Base-by-base conservation (phyloP, 345 rosid species). In the Citrus hindsii region DNA sequence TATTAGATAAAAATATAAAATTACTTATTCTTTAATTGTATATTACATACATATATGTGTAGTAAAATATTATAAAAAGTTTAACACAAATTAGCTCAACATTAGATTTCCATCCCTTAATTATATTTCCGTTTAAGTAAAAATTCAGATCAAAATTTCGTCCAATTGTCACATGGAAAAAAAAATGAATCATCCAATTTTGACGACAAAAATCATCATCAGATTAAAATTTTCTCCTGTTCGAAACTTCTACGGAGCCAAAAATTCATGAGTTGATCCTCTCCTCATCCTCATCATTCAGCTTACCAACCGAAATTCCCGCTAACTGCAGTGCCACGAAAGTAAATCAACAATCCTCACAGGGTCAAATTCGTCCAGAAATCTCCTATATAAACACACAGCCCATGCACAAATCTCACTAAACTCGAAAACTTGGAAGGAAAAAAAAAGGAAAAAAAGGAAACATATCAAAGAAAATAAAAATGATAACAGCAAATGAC, bases 401-500 rank as follows among this genome's bases (percentile, higher is more conserved):
- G 3, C 46, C 64, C 63, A 40, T 58, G 56, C 13, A 25, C 30
- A 27, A 27, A 22, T 24, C 22, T 21, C 66, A 19, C 37, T 32
- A 6, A 35, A 32, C 56, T 18, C 67, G 5, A 12, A 5, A 51
- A 18, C 10, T 21, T 9, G 7, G 13, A 4, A 4, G 1, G 0
- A 42, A 42, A 46, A 2, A 58, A 22, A 7, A 59, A 22, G 1
- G 1, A 2, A 58, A 22, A 0, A 58, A 22, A 3, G 0, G 0
- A 18, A 67, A 76, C 38, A 22, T 35, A 12, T 19, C 63, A n/a
- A 27, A 64, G 55, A 61, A 42, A 75, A 74, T 48, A 4, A 83
- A 82, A 76, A 88, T 84, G 84, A 86, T 87, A 72, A 78, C 73
- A 5, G 79, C 46, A 58, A 81, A 79, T 46, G 88, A 77, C 67